Percentiles rank a stretch among this genome's conserved stretches.
Evolutionary conservation across 441 rosid species (phyloP).

Genomic region (Erodium texanum): DNA sequence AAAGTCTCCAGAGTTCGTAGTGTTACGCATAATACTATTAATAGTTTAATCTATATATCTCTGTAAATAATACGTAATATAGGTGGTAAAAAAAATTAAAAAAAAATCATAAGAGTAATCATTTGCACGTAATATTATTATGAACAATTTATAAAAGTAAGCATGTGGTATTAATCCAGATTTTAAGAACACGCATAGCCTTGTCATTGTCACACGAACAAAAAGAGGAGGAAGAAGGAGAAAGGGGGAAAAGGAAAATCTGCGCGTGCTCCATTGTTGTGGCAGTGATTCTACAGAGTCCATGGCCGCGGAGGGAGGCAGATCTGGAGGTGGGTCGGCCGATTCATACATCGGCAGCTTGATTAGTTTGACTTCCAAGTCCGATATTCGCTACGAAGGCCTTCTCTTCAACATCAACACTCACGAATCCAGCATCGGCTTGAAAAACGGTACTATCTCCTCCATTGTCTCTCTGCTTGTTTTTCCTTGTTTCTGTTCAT

Average conservation of each 20-base stretch:
- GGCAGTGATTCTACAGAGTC: not conserved
- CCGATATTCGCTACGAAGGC: constrained; percentile 39
- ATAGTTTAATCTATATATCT: too few relatives aligned
- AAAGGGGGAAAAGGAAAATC: not conserved
- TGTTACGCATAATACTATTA: too few relatives aligned
- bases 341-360: constrained; percentile 37
- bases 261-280: not conserved
- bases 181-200: too few relatives aligned
- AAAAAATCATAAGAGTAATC: too few relatives aligned
- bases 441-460: constrained; percentile 27
- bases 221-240: not conserved
- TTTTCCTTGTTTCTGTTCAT: not conserved
- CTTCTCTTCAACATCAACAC: constrained; percentile 37
- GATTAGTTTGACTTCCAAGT: constrained; percentile 38
- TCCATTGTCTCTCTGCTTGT: not conserved
- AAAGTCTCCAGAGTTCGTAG: too few relatives aligned
- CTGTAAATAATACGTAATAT: too few relatives aligned
- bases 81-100: too few relatives aligned
- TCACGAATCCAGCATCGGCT: constrained; percentile 37
- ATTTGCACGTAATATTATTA: too few relatives aligned
- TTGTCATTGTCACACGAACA: not conserved
- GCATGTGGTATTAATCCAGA: too few relatives aligned
- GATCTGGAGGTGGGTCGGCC: constrained; percentile 26
- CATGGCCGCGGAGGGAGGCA: constrained; percentile 22
- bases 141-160: too few relatives aligned